Conservation (phyloP, 2,329 filamentous ascomycete genomes). For the Sporothrix globosa region DNA sequence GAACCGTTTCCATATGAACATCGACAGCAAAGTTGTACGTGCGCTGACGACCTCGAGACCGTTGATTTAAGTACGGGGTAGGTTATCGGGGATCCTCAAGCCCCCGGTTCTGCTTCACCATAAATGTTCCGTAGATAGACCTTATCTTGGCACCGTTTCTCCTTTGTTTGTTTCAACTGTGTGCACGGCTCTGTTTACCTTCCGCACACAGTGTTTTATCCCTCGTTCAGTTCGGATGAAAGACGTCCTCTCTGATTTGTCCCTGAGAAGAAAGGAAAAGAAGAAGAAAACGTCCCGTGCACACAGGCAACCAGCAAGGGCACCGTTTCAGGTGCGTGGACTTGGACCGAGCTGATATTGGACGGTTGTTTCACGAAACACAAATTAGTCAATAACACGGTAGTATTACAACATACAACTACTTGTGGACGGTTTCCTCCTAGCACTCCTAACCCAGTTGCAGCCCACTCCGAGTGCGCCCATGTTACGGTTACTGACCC, state of each 20-base stretch:
- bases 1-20: constrained; percentile 11
- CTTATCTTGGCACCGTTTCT: constrained; percentile 20
- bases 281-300: neutral
- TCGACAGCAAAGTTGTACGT: neutral
- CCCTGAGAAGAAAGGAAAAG: neutral
- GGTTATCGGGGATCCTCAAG: constrained; percentile 11
- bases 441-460: too few relatives aligned
- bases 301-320: constrained; percentile 9
- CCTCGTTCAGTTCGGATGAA: constrained; percentile 8
- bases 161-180: constrained; percentile 11
- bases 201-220: neutral
- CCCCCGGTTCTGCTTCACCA: constrained; percentile 6
- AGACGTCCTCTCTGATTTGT: neutral
- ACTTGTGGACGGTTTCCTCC: too few relatives aligned
- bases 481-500: neutral
- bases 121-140: neutral
- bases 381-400: neutral
- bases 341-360: constrained; percentile 16
- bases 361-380: constrained; percentile 25
- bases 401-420: neutral
- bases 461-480: constrained; percentile 19
- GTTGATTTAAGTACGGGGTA: too few relatives aligned
- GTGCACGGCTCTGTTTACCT: constrained; percentile 18
- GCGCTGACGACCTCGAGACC: neutral
- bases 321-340: constrained; percentile 21